Evolutionary conservation across 2,329 filamentous ascomycete genomes (phyloP), one percentile per base, ranked within the genome.

Genomic region (Alternaria burnsii): DNA sequence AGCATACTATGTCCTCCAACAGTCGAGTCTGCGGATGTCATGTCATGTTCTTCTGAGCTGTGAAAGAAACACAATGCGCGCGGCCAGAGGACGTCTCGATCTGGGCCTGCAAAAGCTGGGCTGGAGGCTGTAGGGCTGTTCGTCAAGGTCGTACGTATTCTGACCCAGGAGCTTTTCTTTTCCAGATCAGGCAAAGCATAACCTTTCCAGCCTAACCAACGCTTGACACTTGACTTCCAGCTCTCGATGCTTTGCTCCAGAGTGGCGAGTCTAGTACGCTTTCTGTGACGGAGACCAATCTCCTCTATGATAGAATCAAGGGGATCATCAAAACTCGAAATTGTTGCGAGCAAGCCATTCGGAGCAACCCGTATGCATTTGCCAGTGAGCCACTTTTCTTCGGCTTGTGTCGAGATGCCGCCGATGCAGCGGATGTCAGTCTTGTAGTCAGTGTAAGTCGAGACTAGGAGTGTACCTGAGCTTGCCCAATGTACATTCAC

Each of bases 51-150:
- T 3, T 61, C 32, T 14, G 47, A 4, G 26, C 61, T 52, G 36
- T 73, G 71, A 52, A 65, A 69, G 51, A 74, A 79, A 47, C 77
- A 79, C 4, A 79, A 55, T 22, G 70, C 69, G 52, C 74, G 63
- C 10, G 78, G 78, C 78, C 78, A 79, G 14, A 79, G 61, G 10
- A 78, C 62, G 16, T 77, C 75, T n/a, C 68, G 67, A n/a, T 69
- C 63, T 2, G 59, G 48, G 22, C 42, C 59, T 16, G 64, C 53
- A 10, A 55, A 48, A 24, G 48, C 48, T 12, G 71, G 64, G 42
- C 64, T 75, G 2, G 65, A 52, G 59, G 12, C 28, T 55, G 41
- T 20, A 14, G 40, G 52, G 32, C 32, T 68, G 11, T 48, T 54
- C 3, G 43, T 36, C 16, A 68, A 65, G 3, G 69, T 58, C 18